Conservation (phyloP, 305 asterid genomes). For the Fraxinus baroniana region DNA sequence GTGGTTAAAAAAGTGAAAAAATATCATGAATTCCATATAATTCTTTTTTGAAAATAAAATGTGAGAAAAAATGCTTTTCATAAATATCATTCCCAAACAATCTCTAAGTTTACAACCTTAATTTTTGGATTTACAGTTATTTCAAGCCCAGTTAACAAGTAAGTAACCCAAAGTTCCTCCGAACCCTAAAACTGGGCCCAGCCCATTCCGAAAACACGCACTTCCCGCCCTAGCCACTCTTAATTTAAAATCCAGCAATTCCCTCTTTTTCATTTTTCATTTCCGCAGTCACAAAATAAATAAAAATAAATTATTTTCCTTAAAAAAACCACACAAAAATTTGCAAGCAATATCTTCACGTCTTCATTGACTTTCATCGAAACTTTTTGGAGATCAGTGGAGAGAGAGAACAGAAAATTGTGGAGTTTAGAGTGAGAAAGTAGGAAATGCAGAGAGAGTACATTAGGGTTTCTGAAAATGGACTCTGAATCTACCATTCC, state of each 20-base stretch:
- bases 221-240: constrained; percentile 40
- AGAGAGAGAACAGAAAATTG: constrained; percentile 16
- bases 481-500: constrained; percentile 38
- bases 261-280: neutral
- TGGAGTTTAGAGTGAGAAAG: constrained; percentile 23
- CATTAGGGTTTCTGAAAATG: constrained; percentile 41
- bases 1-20: neutral
- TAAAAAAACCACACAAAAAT: neutral
- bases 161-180: neutral
- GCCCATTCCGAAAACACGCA: constrained; percentile 9
- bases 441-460: constrained; percentile 29
- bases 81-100: too few species aligned
- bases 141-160: neutral
- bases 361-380: constrained; percentile 20
- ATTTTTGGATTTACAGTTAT: neutral
- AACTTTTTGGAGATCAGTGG: constrained; percentile 25
- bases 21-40: neutral
- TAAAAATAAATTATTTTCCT: neutral
- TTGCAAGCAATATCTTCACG: constrained; percentile 26
- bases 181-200: constrained; percentile 13
- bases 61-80: neutral
- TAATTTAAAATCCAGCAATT: constrained; percentile 25
- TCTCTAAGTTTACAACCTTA: neutral
- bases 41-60: neutral
- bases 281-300: neutral